A percentile compares a stretch with the other conserved stretches of the same genome.
phyloP scores from a whole-genome alignment of 108 stramenopile genomes.

The Cyclotella kingstonii region DNA sequence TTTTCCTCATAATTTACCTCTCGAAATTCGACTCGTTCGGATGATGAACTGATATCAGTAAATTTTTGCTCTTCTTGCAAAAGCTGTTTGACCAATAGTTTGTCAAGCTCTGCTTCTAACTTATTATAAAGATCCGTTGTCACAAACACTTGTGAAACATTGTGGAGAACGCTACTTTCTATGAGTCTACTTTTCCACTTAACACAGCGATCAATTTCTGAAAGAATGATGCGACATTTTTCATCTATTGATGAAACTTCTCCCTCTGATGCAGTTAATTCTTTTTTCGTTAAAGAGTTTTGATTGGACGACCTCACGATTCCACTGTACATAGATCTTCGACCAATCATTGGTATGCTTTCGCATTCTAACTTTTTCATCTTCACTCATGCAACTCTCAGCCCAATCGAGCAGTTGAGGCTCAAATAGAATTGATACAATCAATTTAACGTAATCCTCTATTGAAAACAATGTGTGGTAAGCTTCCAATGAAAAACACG shows the following conservation, averaged over 20 bases:
- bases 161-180: constrained; percentile 21
- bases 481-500: no score
- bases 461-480: no score
- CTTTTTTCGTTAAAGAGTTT: background rate
- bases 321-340: constrained; percentile 15
- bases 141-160: constrained; percentile 18
- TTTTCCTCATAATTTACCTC: background rate
- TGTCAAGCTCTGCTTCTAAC: constrained; percentile 25
- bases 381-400: no score
- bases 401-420: no score
- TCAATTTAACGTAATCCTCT: no score
- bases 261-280: background rate
- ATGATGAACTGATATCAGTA: background rate
- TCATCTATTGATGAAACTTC: background rate
- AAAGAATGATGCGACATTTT: constrained; percentile 8
- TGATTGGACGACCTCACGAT: background rate
- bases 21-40: background rate
- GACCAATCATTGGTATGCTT: constrained; percentile 7
- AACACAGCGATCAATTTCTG: constrained; percentile 13
- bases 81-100: constrained; percentile 14
- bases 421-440: no score
- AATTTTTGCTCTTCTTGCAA: background rate
- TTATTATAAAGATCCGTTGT: constrained; percentile 5
- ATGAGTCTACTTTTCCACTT: constrained; percentile 3
- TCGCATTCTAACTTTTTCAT: no score